Evolutionary conservation across 805 yeast genomes (phyloP), one percentile per base, ranked within the genome.

Genomic region (Metschnikowia anglica): DNA sequence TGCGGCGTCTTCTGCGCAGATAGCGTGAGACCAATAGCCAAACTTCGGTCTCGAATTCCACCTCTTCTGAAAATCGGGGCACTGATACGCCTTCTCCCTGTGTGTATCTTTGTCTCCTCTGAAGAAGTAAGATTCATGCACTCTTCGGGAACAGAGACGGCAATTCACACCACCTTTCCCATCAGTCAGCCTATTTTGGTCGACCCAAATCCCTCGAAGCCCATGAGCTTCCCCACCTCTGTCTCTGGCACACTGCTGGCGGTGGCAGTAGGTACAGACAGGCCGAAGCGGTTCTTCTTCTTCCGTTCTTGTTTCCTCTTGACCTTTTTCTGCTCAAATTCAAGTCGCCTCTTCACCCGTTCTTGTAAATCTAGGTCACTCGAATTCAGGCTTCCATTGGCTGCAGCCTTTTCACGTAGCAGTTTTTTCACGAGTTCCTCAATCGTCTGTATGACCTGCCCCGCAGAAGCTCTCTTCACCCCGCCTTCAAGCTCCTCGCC

Each of bases 191-290:
- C 37, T 25, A 41, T 26, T 23, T 46, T 80, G 2, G 82, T 66
- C 7, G 74, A 55, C 0, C 77, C 78, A 60, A 83, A 83, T 2
- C 75, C 72, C 1, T 63, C 51, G 48, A 85, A 79, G 2, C 90
- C 90, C 87, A 84, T 81, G 47, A 72, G 47, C 23, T 57, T 46
- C 47, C 20, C 61, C 68, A 45, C 48, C 52, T n/a, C 53, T 44
- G 30, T 41, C 50, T 12, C 43, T 48, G 34, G 48, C 48, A 41
- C 46, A 30, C 23, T 34, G 37, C 33, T n/a, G n/a, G n/a, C n/a
- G n/a, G n/a, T n/a, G n/a, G n/a, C n/a, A n/a, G n/a, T n/a, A n/a
- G n/a, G n/a, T n/a, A n/a, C n/a, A n/a, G n/a, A n/a, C n/a, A n/a
- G n/a, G n/a, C 26, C 19, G 25, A 27, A 17, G 8, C 17, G 43